Conservation (phyloP, 2,329 filamentous ascomycete species). For the Geosmithia flava region DNA sequence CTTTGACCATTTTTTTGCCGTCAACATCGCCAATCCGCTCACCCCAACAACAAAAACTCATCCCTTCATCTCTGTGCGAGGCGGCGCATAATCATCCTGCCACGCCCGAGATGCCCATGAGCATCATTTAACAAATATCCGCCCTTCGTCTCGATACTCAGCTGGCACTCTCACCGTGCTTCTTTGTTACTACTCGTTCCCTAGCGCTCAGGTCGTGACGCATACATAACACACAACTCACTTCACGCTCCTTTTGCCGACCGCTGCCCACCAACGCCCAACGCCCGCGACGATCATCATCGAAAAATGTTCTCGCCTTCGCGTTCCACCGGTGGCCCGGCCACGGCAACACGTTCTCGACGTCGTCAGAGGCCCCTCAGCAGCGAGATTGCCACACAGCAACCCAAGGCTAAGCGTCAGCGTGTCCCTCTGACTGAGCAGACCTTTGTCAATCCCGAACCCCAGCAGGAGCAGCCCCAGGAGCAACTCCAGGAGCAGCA, state of each 20-base stretch:
- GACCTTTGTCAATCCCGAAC: conserved; percentile 40
- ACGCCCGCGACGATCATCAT: background rate
- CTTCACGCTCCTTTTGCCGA: background rate
- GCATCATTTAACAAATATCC: background rate
- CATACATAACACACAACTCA: background rate
- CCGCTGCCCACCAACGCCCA: too few relatives aligned
- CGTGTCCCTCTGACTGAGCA: conserved; percentile 45
- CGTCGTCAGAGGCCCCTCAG: conserved; percentile 48
- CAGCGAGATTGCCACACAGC: conserved; percentile 38
- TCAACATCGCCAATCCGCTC: background rate
- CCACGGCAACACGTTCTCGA: conserved; percentile 45
- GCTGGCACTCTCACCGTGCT: too few relatives aligned
- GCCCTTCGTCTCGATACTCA: too few relatives aligned
- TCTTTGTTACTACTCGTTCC: too few relatives aligned
- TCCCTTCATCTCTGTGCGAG: background rate
- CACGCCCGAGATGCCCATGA: background rate
- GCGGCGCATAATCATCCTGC: background rate
- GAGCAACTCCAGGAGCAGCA: background rate
- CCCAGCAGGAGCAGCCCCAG: background rate
- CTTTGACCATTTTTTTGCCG: background rate
- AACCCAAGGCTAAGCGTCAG: conserved; percentile 53
- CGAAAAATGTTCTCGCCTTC: conserved; percentile 48
- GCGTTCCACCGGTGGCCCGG: conserved; percentile 36
- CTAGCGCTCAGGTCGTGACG: background rate
- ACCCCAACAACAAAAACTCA: background rate